Base-by-base conservation (phyloP, 2,329 filamentous ascomycete species). In the Colletotrichum tofieldiae region DNA sequence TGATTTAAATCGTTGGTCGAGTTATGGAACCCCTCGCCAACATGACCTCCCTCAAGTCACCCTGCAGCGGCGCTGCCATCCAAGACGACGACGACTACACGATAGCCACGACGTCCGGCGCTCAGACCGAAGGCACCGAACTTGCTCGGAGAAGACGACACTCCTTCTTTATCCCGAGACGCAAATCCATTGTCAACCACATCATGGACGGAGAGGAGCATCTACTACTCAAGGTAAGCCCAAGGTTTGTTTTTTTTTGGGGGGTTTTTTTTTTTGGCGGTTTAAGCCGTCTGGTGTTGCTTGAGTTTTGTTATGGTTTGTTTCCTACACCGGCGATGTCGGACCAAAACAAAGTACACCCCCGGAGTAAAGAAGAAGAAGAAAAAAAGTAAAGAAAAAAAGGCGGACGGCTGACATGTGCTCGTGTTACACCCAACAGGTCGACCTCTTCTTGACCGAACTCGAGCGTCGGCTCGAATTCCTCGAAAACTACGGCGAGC, bases 391-490 rank as follows among this genome's bases (percentile, higher is more conserved):
- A n/a, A n/a, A n/a, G n/a, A 32, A 8, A 14, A 23, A 47, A 60
- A 18, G 23, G n/a, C n/a, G 26, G 60, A 56, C 18, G 49, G 45
- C 71, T 72, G 58, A 67, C 70, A 49, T 62, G 32, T 67, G 23
- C 58, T 71, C 23, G 52, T 59, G 54, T 37, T 20, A 45, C 39
- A 61, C 43, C 59, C 29, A 51, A 54, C 74, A 93, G 90, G 89
- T 96, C 62, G 94, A 96, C 79, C 84, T 93, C 62, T 96, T 97
- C 81, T 87, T 99, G 67, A 89, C 92, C 49, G 95, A 98, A 80
- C 88, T 99, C 54, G 95, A 97, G 82, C 89, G 93, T 75, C 91
- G 96, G 65, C 86, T 99, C 58, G 95, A 97, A 78, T 93, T 94
- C 81, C 89, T 98, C 58, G 96, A 99, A 82, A 91, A 90, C 75